Base-by-base conservation (phyloP, 148 eudicot species). In the Rhododendron simsii region DNA sequence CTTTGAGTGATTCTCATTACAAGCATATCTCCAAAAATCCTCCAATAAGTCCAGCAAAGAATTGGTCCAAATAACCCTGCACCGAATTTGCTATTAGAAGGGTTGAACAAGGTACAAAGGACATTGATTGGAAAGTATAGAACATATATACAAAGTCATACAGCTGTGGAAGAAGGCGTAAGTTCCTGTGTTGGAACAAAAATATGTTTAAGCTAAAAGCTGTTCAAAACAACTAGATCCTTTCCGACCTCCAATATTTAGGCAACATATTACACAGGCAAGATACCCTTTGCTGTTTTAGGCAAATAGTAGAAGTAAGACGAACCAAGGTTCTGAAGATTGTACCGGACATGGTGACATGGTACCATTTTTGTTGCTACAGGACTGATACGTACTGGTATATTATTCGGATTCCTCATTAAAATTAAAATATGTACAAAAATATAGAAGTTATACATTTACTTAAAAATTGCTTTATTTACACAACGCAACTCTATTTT, bases 51-150 rank as follows among this genome's bases (percentile, higher is more conserved):
- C 67, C 50, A 33, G 86, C 81, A 84, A 75, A 84, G 71, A 84
- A 75, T 51, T 53, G 48, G 44, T 84, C 20, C 35, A 44, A 74
- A 75, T 13, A 74, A 51, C n/a, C 81, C 86, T 84, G 86, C 86
- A 84, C 57, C 30, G 23, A 73, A n/a, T 30, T 74, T 51, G 65
- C 41, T 18, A 74, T 73, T 73, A 84, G 14, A 50, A 7, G 33
- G 65, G 23, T 83, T 7, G 9, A 84, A 84, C 47, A 33, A 8
- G 33, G 55, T 35, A 23, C 63, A 35, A 28, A 63, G 13, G 8
- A 83, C 37, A 6, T 11, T 28, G 47, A 50, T n/a, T 33, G 14
- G 50, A 11, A 63, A 67, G 14, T 20, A 16, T 1, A 47, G 50
- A 65, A 47, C 39, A 44, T 28, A 33, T 65, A 44, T 67, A 14